A percentile compares a stretch with the other conserved stretches of the same genome.
These are phyloP conservation scores for Elasticomyces elasticus DNA, from an alignment of 495 filamentous ascomycete species.

Conservation along the genomic window DNA sequence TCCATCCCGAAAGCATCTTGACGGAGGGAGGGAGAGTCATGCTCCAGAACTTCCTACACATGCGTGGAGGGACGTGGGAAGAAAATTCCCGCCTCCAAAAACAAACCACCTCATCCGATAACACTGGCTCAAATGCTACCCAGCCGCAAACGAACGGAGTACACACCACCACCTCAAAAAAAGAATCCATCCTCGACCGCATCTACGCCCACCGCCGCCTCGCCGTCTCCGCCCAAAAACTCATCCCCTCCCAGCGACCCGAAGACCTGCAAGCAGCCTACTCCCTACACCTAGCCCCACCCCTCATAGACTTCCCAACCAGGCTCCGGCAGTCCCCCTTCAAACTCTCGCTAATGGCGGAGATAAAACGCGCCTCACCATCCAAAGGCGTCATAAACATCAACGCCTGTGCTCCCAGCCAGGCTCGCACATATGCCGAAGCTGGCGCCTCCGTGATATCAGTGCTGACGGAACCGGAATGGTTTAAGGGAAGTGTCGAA, in stretches of 20 bases:
- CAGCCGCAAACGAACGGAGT: conserved; percentile 18
- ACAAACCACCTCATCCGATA: conserved; percentile 16
- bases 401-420: conserved; percentile 73
- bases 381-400: conserved; percentile 93
- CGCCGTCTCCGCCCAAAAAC: conserved; percentile 72
- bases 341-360: conserved; percentile 78
- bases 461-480: conserved; percentile 93
- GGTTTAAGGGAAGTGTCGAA: conserved; percentile 97
- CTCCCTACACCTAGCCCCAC: conserved; percentile 70
- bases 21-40: conserved; percentile 80
- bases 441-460: conserved; percentile 95
- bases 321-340: conserved; percentile 73
- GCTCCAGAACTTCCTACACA: conserved; percentile 81
- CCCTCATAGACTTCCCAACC: conserved; percentile 70
- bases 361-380: conserved; percentile 93
- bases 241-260: conserved; percentile 72
- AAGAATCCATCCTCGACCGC: conserved; percentile 74
- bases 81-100: conserved; percentile 49
- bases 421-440: conserved; percentile 84
- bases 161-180: conserved; percentile 36
- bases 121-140: conserved; percentile 14
- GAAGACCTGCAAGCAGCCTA: conserved; percentile 81
- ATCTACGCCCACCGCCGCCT: conserved; percentile 80
- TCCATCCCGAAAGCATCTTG: conserved; percentile 94
- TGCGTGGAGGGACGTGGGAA: conserved; percentile 82